Percentiles rank a stretch among this genome's conserved stretches.
phyloP scores from a whole-genome alignment of 345 rosid genomes.

The Mallotus nudiflorus region DNA sequence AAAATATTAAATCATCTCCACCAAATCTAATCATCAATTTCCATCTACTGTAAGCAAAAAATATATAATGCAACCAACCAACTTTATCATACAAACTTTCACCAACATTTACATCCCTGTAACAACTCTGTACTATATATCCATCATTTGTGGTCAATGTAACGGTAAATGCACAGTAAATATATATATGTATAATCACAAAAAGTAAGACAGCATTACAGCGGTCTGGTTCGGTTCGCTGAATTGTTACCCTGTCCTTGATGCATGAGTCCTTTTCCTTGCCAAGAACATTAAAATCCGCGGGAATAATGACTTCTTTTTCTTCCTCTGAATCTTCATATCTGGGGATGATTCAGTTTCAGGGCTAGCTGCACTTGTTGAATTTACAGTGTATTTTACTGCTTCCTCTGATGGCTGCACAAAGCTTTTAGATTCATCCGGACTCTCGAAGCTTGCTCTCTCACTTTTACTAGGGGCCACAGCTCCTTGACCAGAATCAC shows the following conservation, averaged over 20 bases:
- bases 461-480: slow-evolving; percentile 19
- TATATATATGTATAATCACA: slow-evolving; percentile 16
- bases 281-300: slow-evolving; percentile 63
- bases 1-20: slow-evolving; percentile 14
- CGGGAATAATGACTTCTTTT: slow-evolving; percentile 78
- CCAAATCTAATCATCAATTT: slow-evolving; percentile 13
- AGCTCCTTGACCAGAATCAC: slow-evolving; percentile 41
- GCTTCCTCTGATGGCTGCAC: slow-evolving; percentile 20
- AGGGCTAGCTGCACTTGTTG: slow-evolving; percentile 26
- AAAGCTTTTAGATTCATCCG: slow-evolving; percentile 33
- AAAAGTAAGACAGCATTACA: slow-evolving; percentile 1
- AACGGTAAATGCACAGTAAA: slow-evolving; percentile 10
- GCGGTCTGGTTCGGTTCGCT: slow-evolving; percentile 1
- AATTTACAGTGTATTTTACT: slow-evolving; percentile 22
- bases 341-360: slow-evolving; percentile 40
- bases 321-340: slow-evolving; percentile 49
- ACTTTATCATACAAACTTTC: slow-evolving; percentile 32
- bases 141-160: slow-evolving; percentile 8
- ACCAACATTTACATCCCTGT: slow-evolving; percentile 37
- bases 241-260: slow-evolving; percentile 34
- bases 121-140: slow-evolving; percentile 15
- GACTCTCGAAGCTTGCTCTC: slow-evolving; percentile 40
- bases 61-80: slow-evolving; percentile 16
- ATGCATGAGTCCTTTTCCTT: slow-evolving; percentile 51
- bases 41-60: slow-evolving; percentile 9